Base-by-base conservation (phyloP, 208 protist species). In the Trichomonas tenax region DNA sequence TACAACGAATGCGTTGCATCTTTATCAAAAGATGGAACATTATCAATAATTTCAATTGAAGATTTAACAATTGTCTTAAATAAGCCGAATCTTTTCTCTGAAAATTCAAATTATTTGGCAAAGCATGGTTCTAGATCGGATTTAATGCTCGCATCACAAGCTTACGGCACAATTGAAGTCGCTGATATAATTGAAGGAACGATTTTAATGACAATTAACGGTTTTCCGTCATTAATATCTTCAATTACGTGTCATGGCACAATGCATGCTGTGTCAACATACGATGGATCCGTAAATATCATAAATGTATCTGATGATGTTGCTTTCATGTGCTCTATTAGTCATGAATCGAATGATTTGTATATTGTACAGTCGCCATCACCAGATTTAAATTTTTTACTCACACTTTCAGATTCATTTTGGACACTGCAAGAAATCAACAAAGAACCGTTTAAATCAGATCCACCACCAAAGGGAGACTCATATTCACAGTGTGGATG, bases 21-120 rank as follows among this genome's bases (percentile, higher is more conserved):
- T 34, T n/a, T 90, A 23, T 90, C 82, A 48, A 48, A 17, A 23
- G 82, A 90, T 48, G 82, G 82, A 21, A 90, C 82, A n/a, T 31
- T 90, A n/a, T 90, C 82, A 11, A 26, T 90, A 90, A 90, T 90
- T 34, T 90, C 82, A 44, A 41, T 90, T 48, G 82, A 90, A 90
- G 82, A 90, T 90, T 90, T 90, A n/a, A 90, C 82, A 48, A 90
- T 90, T 90, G 23, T 90, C 48, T 21, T 21, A 48, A 45, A 90
- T 48, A 45, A 8, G 14, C 23, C 10, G 21, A 10, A 10, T 0
- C 41, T 90, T 48, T 90, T 90, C 23, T 90, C 82, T 34, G 82
- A 90, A 90, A 48, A 45, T 31, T 90, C 82, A 34, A 8, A 90
- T 11, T 6, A 90, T n/a, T 90, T 90, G n/a, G 82, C 82, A 1